phyloP scores from a whole-genome alignment of 768 basidiomycete genomes.

The Tubosaeta brunneosetosa region DNA sequence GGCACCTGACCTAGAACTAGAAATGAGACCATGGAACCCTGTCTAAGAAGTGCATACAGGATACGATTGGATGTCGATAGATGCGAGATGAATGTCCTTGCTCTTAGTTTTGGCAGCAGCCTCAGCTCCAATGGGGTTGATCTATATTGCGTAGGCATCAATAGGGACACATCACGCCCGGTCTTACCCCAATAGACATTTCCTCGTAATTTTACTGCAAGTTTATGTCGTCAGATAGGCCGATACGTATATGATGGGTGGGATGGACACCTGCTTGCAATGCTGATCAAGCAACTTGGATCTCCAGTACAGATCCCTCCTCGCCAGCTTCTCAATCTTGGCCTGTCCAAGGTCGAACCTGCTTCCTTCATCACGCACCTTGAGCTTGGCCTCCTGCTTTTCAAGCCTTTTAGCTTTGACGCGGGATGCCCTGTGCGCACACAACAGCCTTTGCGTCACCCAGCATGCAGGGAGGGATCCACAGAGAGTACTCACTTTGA shows the following conservation, averaged over 20 bases:
- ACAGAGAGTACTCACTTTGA: slow-evolving; percentile 59
- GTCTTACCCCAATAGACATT: slow-evolving; percentile 93
- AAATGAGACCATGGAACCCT: slow-evolving; percentile 1
- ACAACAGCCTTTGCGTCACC: slow-evolving; percentile 4
- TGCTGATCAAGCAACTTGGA: slow-evolving; percentile 92
- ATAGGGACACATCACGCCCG: not conserved
- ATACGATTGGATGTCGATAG: slow-evolving; percentile 97
- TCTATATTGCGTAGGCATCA: slow-evolving; percentile 36
- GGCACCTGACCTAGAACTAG: slow-evolving; percentile 62
- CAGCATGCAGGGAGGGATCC: not conserved
- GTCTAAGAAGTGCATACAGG: slow-evolving; percentile 43
- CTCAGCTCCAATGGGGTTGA: slow-evolving; percentile 87
- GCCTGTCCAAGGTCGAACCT: slow-evolving; percentile 43
- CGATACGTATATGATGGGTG: not conserved
- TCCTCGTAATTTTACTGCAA: slow-evolving; percentile 95
- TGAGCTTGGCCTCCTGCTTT: slow-evolving; percentile 95
- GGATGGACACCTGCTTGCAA: slow-evolving; percentile 67
- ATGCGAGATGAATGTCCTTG: slow-evolving; percentile 93
- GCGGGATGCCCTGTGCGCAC: slow-evolving; percentile 58
- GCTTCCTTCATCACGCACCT: slow-evolving; percentile 38
- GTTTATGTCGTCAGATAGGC: not conserved
- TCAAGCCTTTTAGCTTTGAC: slow-evolving; percentile 95
- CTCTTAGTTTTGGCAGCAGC: slow-evolving; percentile 84
- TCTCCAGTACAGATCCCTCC: slow-evolving; percentile 89
- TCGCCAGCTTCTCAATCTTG: slow-evolving; percentile 95